Conservation (phyloP, 495 filamentous ascomycete species). For the Podospora bellae-mahoneyi region DNA sequence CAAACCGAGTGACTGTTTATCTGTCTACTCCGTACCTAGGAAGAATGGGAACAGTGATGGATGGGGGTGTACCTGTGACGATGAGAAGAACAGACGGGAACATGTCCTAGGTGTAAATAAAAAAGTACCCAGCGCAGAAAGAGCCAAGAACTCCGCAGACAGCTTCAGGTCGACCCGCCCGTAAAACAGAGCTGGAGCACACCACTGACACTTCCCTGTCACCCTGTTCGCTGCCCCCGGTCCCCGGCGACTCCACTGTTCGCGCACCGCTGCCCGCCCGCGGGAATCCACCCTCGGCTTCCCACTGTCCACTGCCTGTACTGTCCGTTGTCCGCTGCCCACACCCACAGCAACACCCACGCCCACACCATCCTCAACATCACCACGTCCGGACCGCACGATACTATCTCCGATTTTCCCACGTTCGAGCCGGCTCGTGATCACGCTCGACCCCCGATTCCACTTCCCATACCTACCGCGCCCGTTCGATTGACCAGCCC, state of each 20-base stretch:
- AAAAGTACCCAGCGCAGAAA: neutral
- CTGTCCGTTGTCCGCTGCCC: constrained; percentile 14
- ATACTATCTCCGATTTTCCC: neutral
- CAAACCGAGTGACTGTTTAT: neutral
- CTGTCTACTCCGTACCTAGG: neutral
- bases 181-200: neutral
- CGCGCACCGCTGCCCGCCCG: constrained; percentile 18
- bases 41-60: neutral
- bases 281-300: constrained; percentile 33
- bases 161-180: neutral
- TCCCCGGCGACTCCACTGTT: constrained; percentile 25
- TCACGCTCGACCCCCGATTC: neutral
- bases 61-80: neutral
- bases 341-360: constrained; percentile 16
- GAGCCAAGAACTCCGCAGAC: too few relatives aligned
- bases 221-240: constrained; percentile 22
- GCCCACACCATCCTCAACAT: constrained; percentile 8
- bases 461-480: neutral
- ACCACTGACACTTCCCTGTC: neutral
- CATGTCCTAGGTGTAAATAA: neutral
- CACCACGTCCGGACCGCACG: constrained; percentile 3
- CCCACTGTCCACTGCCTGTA: constrained; percentile 8
- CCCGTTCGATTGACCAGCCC: neutral
- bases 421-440: constrained; percentile 1
- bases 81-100: neutral